These are phyloP conservation scores for Parmales sp. DNA, from an alignment of 108 stramenopile species.

Conservation along the genomic window DNA sequence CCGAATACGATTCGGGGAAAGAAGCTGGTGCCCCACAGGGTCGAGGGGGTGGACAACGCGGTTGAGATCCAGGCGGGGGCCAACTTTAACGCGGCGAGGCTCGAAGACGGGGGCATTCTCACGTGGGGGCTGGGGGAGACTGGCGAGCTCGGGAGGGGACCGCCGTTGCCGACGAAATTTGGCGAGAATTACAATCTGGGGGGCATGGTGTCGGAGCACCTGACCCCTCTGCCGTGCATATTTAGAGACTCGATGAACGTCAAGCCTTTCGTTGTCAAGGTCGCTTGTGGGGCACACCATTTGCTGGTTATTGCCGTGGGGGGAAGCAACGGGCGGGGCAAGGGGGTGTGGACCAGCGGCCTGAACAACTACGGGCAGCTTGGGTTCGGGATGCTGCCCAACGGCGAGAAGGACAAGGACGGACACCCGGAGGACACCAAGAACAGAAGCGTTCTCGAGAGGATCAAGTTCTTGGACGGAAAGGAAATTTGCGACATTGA, in stretches of 20 bases:
- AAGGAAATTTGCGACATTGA: conserved; percentile 45
- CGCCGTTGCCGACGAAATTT: conserved; percentile 2
- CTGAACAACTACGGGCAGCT: conserved; percentile 86
- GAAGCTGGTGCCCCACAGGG: conserved; percentile 18
- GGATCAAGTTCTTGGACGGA: conserved; percentile 40
- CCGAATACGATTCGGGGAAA: conserved; percentile 27
- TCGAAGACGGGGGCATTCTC: conserved; percentile 29
- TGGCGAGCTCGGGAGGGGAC: conserved; percentile 58
- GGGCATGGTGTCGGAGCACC: conserved; percentile 19
- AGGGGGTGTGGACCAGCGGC: conserved; percentile 36
- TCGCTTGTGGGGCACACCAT: conserved; percentile 75
- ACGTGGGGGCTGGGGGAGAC: conserved; percentile 24
- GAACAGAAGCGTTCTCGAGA: conserved; percentile 16
- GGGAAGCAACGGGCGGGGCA: conserved; percentile 12
- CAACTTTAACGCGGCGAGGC: conserved; percentile 41
- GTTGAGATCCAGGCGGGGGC: conserved; percentile 39
- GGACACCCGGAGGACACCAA: conserved; percentile 24
- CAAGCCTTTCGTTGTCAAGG: conserved; percentile 28
- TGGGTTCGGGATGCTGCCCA: conserved; percentile 67
- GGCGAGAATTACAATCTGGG: conserved; percentile 13
- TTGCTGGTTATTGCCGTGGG: conserved; percentile 59
- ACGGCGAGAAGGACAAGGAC: conserved; percentile 32
- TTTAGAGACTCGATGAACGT: neutral
- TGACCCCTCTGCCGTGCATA: conserved; percentile 34
- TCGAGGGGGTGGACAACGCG: conserved; percentile 21